A percentile compares a stretch with the other conserved stretches of the same genome.
Conservation (phyloP, 805 yeast species). For the Millerozyma miso region DNA sequence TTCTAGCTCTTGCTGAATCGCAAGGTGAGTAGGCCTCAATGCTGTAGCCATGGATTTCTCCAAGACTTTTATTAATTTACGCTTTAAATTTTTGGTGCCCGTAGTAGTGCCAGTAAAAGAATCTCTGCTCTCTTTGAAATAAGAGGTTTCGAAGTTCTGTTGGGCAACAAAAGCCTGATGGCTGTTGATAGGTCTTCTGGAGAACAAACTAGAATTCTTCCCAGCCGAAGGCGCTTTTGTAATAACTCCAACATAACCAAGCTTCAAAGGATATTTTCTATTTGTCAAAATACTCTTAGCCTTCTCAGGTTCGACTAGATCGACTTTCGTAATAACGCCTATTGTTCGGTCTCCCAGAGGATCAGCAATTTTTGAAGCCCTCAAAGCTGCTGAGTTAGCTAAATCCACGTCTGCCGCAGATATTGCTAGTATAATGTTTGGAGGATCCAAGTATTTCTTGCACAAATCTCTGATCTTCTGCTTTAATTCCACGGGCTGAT, state of each 20-base stretch:
- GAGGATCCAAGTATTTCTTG: slow-evolving; percentile 80
- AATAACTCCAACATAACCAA: slow-evolving; percentile 99
- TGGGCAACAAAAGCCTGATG: slow-evolving; percentile 64
- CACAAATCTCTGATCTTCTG: slow-evolving; percentile 75
- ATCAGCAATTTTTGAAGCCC: slow-evolving; percentile 86
- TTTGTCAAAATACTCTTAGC: slow-evolving; percentile 71
- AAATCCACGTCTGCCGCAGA: slow-evolving; percentile 97
- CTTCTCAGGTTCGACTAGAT: slow-evolving; percentile 71
- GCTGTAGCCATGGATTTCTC: slow-evolving; percentile 90
- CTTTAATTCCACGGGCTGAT: slow-evolving; percentile 85
- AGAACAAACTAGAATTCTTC: slow-evolving; percentile 34
- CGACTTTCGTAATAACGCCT: slow-evolving; percentile 93
- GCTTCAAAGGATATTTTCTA: slow-evolving; percentile 79
- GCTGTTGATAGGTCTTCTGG: slow-evolving; percentile 43
- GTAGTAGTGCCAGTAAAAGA: slow-evolving; percentile 62
- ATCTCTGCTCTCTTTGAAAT: slow-evolving; percentile 59
- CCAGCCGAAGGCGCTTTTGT: slow-evolving; percentile 63
- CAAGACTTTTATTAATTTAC: slow-evolving; percentile 77
- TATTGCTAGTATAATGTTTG: slow-evolving; percentile 92
- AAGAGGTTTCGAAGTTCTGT: slow-evolving; percentile 53
- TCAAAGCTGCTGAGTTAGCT: slow-evolving; percentile 90
- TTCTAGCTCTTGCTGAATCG: slow-evolving; percentile 88
- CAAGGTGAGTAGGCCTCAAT: slow-evolving; percentile 77
- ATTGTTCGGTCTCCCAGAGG: slow-evolving; percentile 94
- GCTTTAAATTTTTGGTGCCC: slow-evolving; percentile 72